Base-by-base conservation (phyloP, 2,329 filamentous ascomycete genomes). In the Alternaria postmessia region DNA sequence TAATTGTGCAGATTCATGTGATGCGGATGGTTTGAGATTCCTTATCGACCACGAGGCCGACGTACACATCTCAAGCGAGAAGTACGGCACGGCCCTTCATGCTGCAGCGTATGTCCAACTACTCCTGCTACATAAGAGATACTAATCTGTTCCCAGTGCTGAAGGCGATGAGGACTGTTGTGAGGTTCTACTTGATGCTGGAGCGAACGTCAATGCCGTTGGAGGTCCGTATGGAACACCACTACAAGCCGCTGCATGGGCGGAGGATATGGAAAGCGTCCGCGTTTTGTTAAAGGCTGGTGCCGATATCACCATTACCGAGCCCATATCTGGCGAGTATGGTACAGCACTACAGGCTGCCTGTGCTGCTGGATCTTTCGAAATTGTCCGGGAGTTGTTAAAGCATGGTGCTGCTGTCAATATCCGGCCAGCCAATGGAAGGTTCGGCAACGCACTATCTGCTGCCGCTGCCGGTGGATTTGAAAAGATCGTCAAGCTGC, bases 331-430 rank as follows among this genome's bases (percentile, higher is more conserved):
- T 11, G 70, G 69, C 6, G 58, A 61, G 16, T 68, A 66, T 41
- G 68, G 69, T 9, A 67, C 65, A 24, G 62, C 70, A 9, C 57
- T 73, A 18, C 67, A 70, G 51, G 68, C 70, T 3, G 70, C 70
- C 11, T 64, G 60, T 26, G 53, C 56, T 20, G 61, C 42, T n/a
- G 68, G 64, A 2, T 57, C 63, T 38, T 22, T 57, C 16, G 52
- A 64, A 7, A 63, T 66, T 18, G 61, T 71, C 2, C 32, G 43
- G 11, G 36, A 60, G 34, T 54, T 73, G 9, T 38, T 73, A 4
- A 44, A 69, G 20, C 43, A 63, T 41, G 61, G 59, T 20, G 69
- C 67, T 2, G 54, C 64, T 14, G 57, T 69, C 7, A 66, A 73
- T 26, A 42, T 66, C 11, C 57, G 60, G 41, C 61, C 61, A 24